phyloP scores from a whole-genome alignment of 2,329 filamentous ascomycete species.

The Grosmannia penicillata region DNA sequence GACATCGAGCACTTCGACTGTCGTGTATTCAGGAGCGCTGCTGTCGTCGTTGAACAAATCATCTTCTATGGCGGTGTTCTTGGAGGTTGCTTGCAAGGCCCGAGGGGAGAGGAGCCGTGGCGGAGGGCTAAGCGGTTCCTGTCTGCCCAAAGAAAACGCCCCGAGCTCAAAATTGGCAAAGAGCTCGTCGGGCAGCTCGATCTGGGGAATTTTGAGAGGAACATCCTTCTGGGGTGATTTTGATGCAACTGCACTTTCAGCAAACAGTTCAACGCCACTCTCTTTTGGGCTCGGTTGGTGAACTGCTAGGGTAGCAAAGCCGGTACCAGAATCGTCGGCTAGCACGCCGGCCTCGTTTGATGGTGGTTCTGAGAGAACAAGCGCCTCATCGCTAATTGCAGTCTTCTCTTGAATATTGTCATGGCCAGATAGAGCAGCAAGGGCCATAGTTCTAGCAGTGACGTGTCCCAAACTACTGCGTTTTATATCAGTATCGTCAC shows the following conservation, averaged over 20 bases:
- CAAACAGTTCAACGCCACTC: background rate
- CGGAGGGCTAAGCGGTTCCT: constrained; percentile 16
- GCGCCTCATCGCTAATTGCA: background rate
- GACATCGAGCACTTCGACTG: constrained; percentile 23
- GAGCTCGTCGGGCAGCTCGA: constrained; percentile 6
- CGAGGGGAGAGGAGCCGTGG: constrained; percentile 15
- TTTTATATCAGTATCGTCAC: background rate
- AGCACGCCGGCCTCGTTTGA: no score
- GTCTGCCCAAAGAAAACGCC: constrained; percentile 20
- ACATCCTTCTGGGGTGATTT: background rate
- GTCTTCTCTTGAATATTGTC: background rate
- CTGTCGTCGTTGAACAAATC: constrained; percentile 31
- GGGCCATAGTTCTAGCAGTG: constrained; percentile 2
- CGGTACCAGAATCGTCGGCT: no score
- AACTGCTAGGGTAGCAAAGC: no score
- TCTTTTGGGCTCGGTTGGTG: no score
- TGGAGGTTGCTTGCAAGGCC: constrained; percentile 29
- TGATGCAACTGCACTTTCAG: no score
- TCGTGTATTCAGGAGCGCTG: constrained; percentile 17
- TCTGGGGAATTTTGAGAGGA: constrained; percentile 4
- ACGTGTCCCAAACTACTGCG: background rate
- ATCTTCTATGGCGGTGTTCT: constrained; percentile 31
- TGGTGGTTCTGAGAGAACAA: no score
- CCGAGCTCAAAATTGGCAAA: constrained; percentile 17
- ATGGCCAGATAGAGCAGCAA: constrained; percentile 4